phyloP scores from a whole-genome alignment of 2,329 filamentous ascomycete species.

The Fusarium austroafricanum region DNA sequence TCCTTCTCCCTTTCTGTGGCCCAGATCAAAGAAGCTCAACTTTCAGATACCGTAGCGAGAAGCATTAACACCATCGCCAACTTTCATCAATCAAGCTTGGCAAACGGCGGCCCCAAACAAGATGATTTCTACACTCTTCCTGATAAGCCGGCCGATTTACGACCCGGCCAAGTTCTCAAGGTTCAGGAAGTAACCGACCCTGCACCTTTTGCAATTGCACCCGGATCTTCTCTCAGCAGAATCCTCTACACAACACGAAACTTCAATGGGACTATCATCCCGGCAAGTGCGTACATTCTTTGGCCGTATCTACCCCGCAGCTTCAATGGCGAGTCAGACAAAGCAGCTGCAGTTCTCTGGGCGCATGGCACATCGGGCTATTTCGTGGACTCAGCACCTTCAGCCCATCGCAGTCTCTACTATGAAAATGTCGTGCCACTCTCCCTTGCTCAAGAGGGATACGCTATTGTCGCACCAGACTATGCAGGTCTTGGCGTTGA shows the following conservation, averaged over 20 bases:
- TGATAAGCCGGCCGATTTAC: background rate
- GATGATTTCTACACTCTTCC: slow-evolving; percentile 36
- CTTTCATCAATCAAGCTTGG: slow-evolving; percentile 26
- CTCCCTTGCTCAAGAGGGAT: slow-evolving; percentile 54
- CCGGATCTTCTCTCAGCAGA: slow-evolving; percentile 7
- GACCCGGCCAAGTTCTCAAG: slow-evolving; percentile 26
- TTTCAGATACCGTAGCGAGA: background rate
- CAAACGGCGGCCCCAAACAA: slow-evolving; percentile 28
- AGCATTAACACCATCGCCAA: slow-evolving; percentile 25
- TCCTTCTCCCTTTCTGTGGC: slow-evolving; percentile 12
- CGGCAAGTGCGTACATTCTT: slow-evolving; percentile 15
- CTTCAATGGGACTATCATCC: slow-evolving; percentile 28
- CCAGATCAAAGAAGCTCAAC: slow-evolving; percentile 12
- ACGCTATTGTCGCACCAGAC: slow-evolving; percentile 58
- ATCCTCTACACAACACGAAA: slow-evolving; percentile 22
- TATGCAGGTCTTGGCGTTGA: slow-evolving; percentile 58
- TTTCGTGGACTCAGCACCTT: slow-evolving; percentile 53
- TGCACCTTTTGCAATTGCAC: background rate
- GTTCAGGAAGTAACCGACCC: slow-evolving; percentile 27
- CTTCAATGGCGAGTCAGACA: background rate
- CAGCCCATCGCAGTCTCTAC: slow-evolving; percentile 53
- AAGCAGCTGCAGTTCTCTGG: slow-evolving; percentile 53
- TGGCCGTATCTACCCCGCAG: slow-evolving; percentile 23
- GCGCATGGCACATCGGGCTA: slow-evolving; percentile 59
- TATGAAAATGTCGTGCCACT: slow-evolving; percentile 55